Base-by-base conservation (phyloP, 1,284 basidiomycete genomes). In the Chalciporus sp. region DNA sequence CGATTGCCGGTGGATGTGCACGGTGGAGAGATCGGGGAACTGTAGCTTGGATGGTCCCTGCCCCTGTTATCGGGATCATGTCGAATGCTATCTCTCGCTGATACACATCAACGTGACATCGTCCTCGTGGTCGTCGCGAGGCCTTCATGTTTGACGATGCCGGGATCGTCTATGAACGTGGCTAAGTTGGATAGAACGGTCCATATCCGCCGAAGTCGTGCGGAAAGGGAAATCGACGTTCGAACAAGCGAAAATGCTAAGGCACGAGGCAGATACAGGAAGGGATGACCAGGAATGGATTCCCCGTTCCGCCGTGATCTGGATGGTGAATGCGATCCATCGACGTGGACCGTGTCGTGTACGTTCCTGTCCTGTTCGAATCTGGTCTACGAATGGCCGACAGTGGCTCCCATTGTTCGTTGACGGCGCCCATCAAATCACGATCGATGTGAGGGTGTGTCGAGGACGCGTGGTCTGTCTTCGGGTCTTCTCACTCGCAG, bases 221-320 rank as follows among this genome's bases (percentile, higher is more conserved):
- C 52, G 2, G 47, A 62, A 65, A 56, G 54, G 63, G 62, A 68
- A 65, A 63, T 61, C 47, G 61, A 49, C 42, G 40, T 40, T 26
- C 42, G 51, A 37, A 46, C 47, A 33, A 42, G 41, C 26, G 39
- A 27, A 7, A 42, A 11, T 27, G 44, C 12, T 35, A 28, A 45
- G 35, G 40, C 67, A 65, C 63, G 64, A 69, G 67, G 65, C 63
- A 46, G 16, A 50, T 23, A 7, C 1, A 17, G 6, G 47, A 48
- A 41, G 52, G 20, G 50, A 67, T 58, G 23, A 23, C 8, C 1
- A 17, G 6, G 47, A 48, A 41, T 52, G 20, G 50, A 67, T 58
- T 69, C 51, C 53, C 60, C 63, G 61, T 63, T 64, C 61, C 63
- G 63, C 56, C 63, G 57, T 55, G 61, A 57, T 63, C 37, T 48